phyloP scores from a whole-genome alignment of 108 stramenopile species.

The Nannochloropsis salina region DNA sequence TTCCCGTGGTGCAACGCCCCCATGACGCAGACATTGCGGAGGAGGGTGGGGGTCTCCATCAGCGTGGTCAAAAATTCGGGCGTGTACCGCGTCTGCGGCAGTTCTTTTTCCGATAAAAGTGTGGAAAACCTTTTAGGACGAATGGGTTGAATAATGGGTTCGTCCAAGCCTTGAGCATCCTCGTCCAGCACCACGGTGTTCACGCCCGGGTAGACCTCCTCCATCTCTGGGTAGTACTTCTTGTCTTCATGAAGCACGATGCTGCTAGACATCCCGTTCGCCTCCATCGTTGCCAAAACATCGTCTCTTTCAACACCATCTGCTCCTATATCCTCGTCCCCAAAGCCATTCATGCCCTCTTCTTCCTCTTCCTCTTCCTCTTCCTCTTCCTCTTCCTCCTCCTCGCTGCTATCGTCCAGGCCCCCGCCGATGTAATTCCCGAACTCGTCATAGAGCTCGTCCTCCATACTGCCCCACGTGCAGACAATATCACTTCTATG shows the following conservation, averaged over 20 bases:
- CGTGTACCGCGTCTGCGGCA: conserved; percentile 41
- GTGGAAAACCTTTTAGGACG: conserved; percentile 62
- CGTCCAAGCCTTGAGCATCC: conserved; percentile 92
- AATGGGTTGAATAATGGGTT: conserved; percentile 90
- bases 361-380: conserved; percentile 52
- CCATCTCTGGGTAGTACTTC: conserved; percentile 94
- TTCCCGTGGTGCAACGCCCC: conserved; percentile 96
- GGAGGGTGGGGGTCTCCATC: conserved; percentile 50
- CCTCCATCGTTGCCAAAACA: conserved; percentile 23
- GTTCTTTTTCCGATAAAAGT: conserved; percentile 47
- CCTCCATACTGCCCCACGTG: conserved; percentile 55
- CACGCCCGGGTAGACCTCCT: conserved; percentile 78
- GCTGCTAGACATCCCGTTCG: conserved; percentile 35
- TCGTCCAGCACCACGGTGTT: conserved; percentile 93
- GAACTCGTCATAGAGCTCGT: conserved; percentile 97
- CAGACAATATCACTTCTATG: too few species aligned
- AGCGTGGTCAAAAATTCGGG: conserved; percentile 51
- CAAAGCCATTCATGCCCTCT: conserved; percentile 17
- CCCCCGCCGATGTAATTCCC: conserved; percentile 99
- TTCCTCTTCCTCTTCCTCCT: conserved; percentile 55
- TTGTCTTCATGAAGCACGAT: conserved; percentile 99
- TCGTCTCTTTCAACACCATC: conserved; percentile 35
- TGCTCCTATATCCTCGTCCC: conserved; percentile 34
- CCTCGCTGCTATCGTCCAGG: conserved; percentile 63
- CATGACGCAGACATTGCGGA: conserved; percentile 76